Conservation (phyloP, 2,329 filamentous ascomycete genomes). For the Verticillium nubilum region DNA sequence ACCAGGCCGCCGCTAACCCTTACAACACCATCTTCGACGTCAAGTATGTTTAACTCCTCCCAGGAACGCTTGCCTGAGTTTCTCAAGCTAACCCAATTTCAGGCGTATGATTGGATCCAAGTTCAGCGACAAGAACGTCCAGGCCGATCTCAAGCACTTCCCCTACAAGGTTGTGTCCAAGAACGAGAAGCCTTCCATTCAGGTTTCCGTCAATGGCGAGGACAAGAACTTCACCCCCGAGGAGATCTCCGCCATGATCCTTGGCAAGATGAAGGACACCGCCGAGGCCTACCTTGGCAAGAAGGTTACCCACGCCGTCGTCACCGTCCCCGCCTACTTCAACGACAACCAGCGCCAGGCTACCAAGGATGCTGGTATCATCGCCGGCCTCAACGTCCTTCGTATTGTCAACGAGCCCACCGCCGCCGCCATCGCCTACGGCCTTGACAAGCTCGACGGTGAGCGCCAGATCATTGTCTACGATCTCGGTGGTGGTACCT, state of each 20-base stretch:
- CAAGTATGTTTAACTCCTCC: no score
- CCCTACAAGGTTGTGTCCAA: constrained; percentile 91
- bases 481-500: constrained; percentile 91
- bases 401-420: constrained; percentile 97
- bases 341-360: constrained; percentile 97
- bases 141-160: constrained; percentile 96
- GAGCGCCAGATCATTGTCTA: constrained; percentile 90
- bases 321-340: constrained; percentile 96
- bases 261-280: constrained; percentile 80
- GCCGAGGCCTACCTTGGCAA: constrained; percentile 75
- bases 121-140: constrained; percentile 77
- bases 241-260: constrained; percentile 75
- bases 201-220: constrained; percentile 61
- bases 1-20: constrained; percentile 82
- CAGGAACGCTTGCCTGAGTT: no score
- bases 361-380: constrained; percentile 89
- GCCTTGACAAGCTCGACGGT: constrained; percentile 77
- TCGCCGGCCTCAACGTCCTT: constrained; percentile 90
- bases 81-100: constrained; percentile 12
- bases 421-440: constrained; percentile 91
- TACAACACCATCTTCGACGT: constrained; percentile 72
- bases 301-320: constrained; percentile 81
- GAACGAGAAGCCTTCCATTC: constrained; percentile 82
- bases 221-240: constrained; percentile 74
- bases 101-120: constrained; percentile 84